Conservation (phyloP, 2,329 filamentous ascomycete genomes). For the Talaromyces sp. region DNA sequence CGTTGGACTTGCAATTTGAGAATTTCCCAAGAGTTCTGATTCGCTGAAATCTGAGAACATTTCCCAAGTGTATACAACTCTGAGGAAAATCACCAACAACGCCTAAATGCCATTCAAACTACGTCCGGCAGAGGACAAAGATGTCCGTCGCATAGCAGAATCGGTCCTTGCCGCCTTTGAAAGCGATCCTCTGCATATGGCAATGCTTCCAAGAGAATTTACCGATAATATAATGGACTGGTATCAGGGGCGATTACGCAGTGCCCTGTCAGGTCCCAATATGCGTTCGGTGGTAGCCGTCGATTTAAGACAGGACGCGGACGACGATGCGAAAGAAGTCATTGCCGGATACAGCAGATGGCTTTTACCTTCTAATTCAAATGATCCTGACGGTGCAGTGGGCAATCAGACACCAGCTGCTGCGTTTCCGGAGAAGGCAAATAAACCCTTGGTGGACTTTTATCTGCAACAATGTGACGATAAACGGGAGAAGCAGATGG, state of each 20-base stretch:
- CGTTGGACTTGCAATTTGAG: neutral
- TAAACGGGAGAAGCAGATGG: neutral
- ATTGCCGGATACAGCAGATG: neutral
- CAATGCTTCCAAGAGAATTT: neutral
- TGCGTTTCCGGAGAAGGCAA: neutral
- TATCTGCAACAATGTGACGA: neutral
- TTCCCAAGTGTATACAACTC: neutral
- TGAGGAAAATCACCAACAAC: neutral
- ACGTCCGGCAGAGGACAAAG: neutral
- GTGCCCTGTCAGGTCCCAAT: neutral
- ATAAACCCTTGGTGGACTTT: neutral
- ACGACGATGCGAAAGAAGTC: neutral
- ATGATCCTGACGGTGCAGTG: neutral
- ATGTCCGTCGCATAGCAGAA: neutral
- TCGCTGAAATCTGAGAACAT: neutral
- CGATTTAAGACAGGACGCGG: neutral
- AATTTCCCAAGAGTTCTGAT: neutral
- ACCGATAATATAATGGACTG: neutral
- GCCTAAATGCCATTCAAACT: neutral
- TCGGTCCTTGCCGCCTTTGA: neutral
- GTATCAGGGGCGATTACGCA: neutral
- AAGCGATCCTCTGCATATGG: neutral
- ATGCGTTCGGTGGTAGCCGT: neutral
- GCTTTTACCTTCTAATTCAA: neutral
- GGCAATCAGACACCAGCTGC: neutral